phyloP scores from a whole-genome alignment of 129 eudicot species.

The Flaveria ramosissima region DNA sequence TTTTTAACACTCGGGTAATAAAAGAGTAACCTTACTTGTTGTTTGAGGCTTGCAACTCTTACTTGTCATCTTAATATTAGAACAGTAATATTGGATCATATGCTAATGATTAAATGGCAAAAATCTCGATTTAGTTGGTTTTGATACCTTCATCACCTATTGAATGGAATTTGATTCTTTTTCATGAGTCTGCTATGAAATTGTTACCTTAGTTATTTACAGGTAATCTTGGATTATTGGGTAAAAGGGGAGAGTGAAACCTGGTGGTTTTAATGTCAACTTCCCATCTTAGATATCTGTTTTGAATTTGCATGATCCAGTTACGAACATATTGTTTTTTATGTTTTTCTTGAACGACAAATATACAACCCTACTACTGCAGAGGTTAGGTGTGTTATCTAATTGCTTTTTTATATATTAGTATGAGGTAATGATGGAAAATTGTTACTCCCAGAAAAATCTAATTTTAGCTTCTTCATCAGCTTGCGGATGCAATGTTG shows the following conservation, averaged over 20 bases:
- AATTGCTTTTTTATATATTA: background rate
- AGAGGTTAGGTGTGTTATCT: background rate
- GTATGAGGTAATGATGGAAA: background rate
- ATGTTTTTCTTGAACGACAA: too few species aligned
- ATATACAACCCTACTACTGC: too few species aligned
- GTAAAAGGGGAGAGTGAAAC: background rate
- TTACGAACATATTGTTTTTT: background rate
- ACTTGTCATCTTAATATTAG: background rate
- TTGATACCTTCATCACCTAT: background rate
- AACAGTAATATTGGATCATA: background rate
- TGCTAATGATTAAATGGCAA: background rate
- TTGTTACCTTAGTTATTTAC: background rate
- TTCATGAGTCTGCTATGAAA: background rate
- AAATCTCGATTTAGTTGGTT: background rate
- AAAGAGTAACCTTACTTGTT: background rate
- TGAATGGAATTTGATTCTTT: background rate
- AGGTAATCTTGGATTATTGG: background rate
- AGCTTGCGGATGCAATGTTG: background rate
- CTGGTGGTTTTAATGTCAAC: background rate
- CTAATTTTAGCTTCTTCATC: background rate
- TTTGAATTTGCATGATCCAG: background rate
- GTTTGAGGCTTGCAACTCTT: background rate
- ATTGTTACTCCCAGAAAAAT: background rate
- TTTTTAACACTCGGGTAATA: background rate
- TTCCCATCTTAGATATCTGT: too few species aligned